Evolutionary conservation across 1,284 basidiomycete species (phyloP).

Genomic region (Trametes polyzona): DNA sequence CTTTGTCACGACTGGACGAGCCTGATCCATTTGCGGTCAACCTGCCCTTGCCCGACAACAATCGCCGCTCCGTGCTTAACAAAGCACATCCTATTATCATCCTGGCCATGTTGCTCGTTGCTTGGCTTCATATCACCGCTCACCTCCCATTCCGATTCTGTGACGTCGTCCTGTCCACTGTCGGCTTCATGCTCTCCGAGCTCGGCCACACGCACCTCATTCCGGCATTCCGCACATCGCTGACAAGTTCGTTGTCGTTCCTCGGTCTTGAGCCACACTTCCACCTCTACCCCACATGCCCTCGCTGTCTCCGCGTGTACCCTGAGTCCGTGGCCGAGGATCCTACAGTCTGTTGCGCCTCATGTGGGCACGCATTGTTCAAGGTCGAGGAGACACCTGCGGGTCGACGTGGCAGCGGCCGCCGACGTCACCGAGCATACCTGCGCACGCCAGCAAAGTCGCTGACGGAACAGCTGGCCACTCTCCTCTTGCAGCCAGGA

Average conservation of each 20-base stretch:
- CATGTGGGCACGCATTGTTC: conserved; percentile 13
- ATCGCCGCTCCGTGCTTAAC: no score
- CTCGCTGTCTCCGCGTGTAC: not conserved
- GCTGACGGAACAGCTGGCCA: conserved; percentile 18
- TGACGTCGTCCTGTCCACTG: conserved; percentile 5
- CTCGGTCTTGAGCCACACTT: conserved; percentile 12
- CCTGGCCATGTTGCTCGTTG: conserved; percentile 11
- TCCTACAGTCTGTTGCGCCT: not conserved
- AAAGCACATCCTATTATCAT: no score
- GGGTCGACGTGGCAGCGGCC: not conserved
- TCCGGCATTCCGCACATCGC: not conserved
- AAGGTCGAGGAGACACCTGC: not conserved
- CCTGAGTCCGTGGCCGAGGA: not conserved
- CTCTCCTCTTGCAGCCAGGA: conserved; percentile 23
- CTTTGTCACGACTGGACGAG: no score
- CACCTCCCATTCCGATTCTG: conserved; percentile 22
- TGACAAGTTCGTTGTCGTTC: conserved; percentile 1
- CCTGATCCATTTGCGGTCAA: no score
- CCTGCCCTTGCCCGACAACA: no score
- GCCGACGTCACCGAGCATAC: not conserved
- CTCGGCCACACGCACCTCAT: not conserved
- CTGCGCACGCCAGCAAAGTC: conserved; percentile 9
- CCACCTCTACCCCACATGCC: conserved; percentile 14
- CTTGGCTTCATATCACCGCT: conserved; percentile 22
- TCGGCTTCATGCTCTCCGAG: conserved; percentile 6